Conservation (phyloP, 257 asterid genomes). For the Nicotiana benthamiana region DNA sequence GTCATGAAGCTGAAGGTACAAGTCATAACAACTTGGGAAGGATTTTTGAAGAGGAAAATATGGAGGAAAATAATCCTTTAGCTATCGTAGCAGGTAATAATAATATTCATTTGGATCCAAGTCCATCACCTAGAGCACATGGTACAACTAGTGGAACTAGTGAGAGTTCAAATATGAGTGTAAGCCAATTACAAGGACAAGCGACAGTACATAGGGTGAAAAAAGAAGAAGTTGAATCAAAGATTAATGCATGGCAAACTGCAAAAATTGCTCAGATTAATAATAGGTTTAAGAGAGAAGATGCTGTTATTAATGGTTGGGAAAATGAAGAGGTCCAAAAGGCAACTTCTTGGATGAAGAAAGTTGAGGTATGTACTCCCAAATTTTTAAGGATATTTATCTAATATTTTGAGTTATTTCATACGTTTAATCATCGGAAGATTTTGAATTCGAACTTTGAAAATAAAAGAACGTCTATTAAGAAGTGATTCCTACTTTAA, state of each 20-base stretch:
- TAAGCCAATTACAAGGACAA: slow-evolving; percentile 13
- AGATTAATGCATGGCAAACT: slow-evolving; percentile 85
- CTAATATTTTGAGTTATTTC: no score
- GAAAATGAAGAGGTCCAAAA: slow-evolving; percentile 86
- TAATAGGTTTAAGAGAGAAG: slow-evolving; percentile 84
- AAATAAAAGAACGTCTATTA: no score
- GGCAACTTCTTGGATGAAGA: slow-evolving; percentile 86
- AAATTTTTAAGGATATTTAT: not conserved
- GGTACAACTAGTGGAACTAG: not conserved
- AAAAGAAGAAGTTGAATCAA: slow-evolving; percentile 82
- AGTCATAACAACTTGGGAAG: slow-evolving; percentile 31
- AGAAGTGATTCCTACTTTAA: no score
- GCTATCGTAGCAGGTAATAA: slow-evolving; percentile 60
- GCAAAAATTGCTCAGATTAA: slow-evolving; percentile 77
- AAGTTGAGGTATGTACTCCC: slow-evolving; percentile 58
- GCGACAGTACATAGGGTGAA: slow-evolving; percentile 57
- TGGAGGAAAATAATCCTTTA: slow-evolving; percentile 54
- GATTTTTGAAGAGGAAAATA: slow-evolving; percentile 55
- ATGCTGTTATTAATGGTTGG: slow-evolving; percentile 67
- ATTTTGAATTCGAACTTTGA: no score
- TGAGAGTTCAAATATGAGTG: not conserved
- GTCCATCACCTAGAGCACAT: slow-evolving; percentile 28
- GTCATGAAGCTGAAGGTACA: slow-evolving; percentile 12
- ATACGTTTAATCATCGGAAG: no score
- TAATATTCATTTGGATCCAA: slow-evolving; percentile 6